Evolutionary conservation across 2,329 filamentous ascomycete species (phyloP), one percentile per base, ranked within the genome.

Genomic region (Verruconis gallopava): DNA sequence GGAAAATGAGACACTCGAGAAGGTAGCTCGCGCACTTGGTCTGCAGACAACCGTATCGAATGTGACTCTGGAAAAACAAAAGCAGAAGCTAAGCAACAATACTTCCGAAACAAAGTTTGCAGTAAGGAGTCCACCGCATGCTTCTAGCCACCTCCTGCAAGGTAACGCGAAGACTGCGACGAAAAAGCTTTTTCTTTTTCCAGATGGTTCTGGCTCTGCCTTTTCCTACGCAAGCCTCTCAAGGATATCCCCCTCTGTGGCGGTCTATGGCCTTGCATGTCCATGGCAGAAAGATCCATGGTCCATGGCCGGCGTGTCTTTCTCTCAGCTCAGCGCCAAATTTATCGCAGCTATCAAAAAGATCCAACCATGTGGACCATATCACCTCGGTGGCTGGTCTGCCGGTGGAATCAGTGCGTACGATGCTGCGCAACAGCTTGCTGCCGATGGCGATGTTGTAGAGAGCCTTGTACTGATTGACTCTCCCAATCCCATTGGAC

Each of bases 311-410:
- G 56, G 51, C 46, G n/a, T n/a, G n/a, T 53, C 53, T 20, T 49
- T 68, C 12, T 52, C 57, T 9, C 55, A 58, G 17, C 48, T 67
- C 4, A 58, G 60, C 3, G 45, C 47, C 4, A 53, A 52, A 2
- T 70, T 64, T 42, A 44, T 68, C 11, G 51, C 49, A 4, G 66
- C 68, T 43, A 61, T 71, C 25, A 62, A 60, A 3, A 63, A 62
- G n/a, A 58, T 66, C 18, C 64, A 72, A 47, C 63, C 67, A 4
- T 56, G 58, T 13, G 64, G 66, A 0, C 77, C 79, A 0, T 84
- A 83, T 58, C 69, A 71, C 40, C 60, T 85, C 1, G 72, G 75
- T n/a, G 82, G 82, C 19, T 86, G 81, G 81, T 82, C 76, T n/a
- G 80, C 79, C 1, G 82, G 81, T 19, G 81, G 81, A 25, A 79